Evolutionary conservation across 208 protist species (phyloP).

Genomic region (Trypanosoma mega): DNA sequence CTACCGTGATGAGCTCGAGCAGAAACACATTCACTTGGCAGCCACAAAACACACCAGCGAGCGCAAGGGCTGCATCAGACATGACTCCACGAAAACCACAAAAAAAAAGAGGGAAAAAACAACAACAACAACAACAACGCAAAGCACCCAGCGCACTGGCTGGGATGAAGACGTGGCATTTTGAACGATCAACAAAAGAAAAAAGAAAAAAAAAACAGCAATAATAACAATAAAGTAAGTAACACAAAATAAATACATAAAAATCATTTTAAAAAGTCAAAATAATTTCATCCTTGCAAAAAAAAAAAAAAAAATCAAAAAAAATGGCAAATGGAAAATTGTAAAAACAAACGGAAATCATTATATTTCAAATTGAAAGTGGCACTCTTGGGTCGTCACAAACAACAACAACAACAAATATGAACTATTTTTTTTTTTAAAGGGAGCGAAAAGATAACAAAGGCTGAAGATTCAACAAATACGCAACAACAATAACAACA

Average conservation of each 20-base stretch:
- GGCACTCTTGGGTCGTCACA: too few relatives aligned
- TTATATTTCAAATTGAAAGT: too few relatives aligned
- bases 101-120: background rate
- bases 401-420: conserved; percentile 8
- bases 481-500: conserved; percentile 1
- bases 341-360: too few relatives aligned
- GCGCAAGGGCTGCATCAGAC: conserved; percentile 14
- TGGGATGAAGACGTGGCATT: background rate
- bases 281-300: too few relatives aligned
- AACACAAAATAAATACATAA: background rate
- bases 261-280: too few relatives aligned
- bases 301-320: too few relatives aligned
- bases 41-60: conserved; percentile 40
- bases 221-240: conserved; percentile 3
- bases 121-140: background rate
- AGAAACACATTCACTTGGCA: conserved; percentile 57
- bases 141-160: background rate
- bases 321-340: too few relatives aligned
- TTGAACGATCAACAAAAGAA: background rate
- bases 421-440: background rate
- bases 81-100: conserved; percentile 5
- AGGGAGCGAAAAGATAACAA: too few relatives aligned
- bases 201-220: conserved; percentile 5
- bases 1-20: conserved; percentile 38
- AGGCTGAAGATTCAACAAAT: too few relatives aligned